Evolutionary conservation across 441 rosid genomes (phyloP).

Genomic region (Pelargonium hybrid): DNA sequence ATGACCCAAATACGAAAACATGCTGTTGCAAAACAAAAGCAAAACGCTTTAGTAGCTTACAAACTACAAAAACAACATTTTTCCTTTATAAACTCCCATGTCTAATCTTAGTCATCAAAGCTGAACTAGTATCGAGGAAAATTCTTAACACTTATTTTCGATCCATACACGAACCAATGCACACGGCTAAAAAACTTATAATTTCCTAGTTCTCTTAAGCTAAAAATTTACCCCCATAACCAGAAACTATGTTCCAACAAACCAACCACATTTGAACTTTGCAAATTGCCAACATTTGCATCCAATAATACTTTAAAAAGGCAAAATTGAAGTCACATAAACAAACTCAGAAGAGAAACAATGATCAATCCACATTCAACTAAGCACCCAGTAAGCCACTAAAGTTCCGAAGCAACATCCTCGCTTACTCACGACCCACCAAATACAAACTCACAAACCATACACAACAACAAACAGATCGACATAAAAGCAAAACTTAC

Average conservation of each 20-base stretch:
- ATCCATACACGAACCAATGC: neutral
- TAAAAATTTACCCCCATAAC: too few species aligned
- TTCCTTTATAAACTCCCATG: neutral
- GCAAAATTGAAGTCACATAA: neutral
- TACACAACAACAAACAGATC: neutral
- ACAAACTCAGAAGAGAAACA: neutral
- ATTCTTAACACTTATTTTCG: neutral
- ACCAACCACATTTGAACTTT: neutral
- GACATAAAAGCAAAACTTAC: slow-evolving; percentile 20
- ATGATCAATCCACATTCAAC: neutral
- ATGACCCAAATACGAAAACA: slow-evolving; percentile 77
- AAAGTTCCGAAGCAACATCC: too few species aligned
- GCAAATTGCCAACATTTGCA: neutral
- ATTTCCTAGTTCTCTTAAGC: neutral
- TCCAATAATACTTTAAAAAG: neutral
- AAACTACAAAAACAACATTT: neutral
- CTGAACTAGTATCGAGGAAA: neutral
- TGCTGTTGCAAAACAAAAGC: slow-evolving; percentile 21
- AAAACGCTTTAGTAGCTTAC: neutral
- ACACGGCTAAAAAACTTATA: neutral
- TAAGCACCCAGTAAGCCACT: neutral
- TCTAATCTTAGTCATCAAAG: neutral
- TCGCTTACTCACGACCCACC: too few species aligned
- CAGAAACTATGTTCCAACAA: neutral
- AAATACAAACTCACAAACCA: neutral